Evolutionary conservation across 2,329 filamentous ascomycete genomes (phyloP).

Genomic region (Dactylonectria estremocensis): DNA sequence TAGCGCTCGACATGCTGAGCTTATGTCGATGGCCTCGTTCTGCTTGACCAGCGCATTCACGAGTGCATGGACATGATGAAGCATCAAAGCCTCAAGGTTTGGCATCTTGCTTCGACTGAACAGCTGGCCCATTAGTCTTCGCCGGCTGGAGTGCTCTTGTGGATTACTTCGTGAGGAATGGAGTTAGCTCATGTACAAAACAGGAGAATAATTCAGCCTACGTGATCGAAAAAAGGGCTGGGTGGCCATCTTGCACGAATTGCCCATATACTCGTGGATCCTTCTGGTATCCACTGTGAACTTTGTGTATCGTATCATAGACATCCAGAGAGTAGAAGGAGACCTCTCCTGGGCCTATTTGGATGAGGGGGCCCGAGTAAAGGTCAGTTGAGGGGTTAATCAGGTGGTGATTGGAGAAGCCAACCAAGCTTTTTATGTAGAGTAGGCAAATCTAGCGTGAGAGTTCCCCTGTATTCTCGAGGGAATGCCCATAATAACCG

Average conservation of each 20-base stretch:
- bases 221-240: slow-evolving; percentile 50
- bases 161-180: slow-evolving; percentile 32
- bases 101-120: slow-evolving; percentile 48
- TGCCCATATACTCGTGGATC: slow-evolving; percentile 48
- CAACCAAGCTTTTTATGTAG: slow-evolving; percentile 43
- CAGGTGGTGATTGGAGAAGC: neutral
- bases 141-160: slow-evolving; percentile 46
- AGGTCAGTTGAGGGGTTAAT: neutral
- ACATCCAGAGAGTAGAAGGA: slow-evolving; percentile 48
- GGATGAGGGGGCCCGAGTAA: slow-evolving; percentile 38
- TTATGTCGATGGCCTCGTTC: slow-evolving; percentile 12
- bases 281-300: slow-evolving; percentile 44
- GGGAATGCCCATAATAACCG: slow-evolving; percentile 43
- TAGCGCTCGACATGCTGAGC: slow-evolving; percentile 26
- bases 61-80: slow-evolving; percentile 41
- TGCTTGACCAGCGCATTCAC: neutral
- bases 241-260: slow-evolving; percentile 48
- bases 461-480: slow-evolving; percentile 39
- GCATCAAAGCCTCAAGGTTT: slow-evolving; percentile 44
- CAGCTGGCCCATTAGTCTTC: slow-evolving; percentile 49
- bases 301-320: slow-evolving; percentile 46
- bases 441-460: slow-evolving; percentile 41
- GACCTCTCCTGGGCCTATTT: slow-evolving; percentile 44
- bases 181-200: slow-evolving; percentile 28
- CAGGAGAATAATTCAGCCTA: neutral